These are phyloP conservation scores for Claviceps capensis DNA, from an alignment of 2,329 filamentous ascomycete genomes.

Conservation along the genomic window DNA sequence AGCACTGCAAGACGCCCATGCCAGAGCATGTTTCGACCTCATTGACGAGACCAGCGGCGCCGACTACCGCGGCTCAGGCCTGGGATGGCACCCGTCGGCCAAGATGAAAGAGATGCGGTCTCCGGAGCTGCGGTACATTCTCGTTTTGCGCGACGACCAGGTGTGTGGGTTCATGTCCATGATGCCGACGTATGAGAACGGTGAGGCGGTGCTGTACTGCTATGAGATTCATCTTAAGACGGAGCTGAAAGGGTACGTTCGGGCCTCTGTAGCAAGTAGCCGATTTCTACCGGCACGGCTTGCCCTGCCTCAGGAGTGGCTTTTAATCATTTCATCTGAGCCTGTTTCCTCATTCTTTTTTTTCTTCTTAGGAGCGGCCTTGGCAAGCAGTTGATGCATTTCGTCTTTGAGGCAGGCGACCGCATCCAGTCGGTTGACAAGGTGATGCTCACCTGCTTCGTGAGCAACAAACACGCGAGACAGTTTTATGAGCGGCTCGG, in stretches of 20 bases:
- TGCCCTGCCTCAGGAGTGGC: no score
- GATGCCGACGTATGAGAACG: constrained; percentile 58
- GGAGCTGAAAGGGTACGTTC: constrained; percentile 37
- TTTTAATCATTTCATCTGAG: background rate
- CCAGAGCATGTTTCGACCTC: constrained; percentile 39
- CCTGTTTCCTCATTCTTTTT: background rate
- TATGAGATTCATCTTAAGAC: constrained; percentile 62
- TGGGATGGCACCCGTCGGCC: constrained; percentile 46
- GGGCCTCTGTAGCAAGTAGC: no score
- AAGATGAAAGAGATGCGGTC: constrained; percentile 59
- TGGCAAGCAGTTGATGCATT: constrained; percentile 43
- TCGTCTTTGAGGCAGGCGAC: constrained; percentile 38
- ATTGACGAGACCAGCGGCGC: constrained; percentile 49
- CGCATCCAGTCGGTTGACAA: constrained; percentile 44
- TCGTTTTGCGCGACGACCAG: constrained; percentile 30
- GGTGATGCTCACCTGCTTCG: constrained; percentile 63
- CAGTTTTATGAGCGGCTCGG: constrained; percentile 49
- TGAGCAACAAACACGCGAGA: constrained; percentile 42
- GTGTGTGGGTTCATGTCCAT: constrained; percentile 49
- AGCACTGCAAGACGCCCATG: constrained; percentile 27
- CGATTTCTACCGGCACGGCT: no score
- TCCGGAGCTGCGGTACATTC: constrained; percentile 52
- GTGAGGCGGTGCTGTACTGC: constrained; percentile 55
- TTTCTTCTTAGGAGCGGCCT: constrained; percentile 40
- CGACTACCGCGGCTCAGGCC: constrained; percentile 49